Evolutionary conservation across 495 filamentous ascomycete species (phyloP), one percentile per base, ranked within the genome.

Genomic region (Penicillium simplicissimum): DNA sequence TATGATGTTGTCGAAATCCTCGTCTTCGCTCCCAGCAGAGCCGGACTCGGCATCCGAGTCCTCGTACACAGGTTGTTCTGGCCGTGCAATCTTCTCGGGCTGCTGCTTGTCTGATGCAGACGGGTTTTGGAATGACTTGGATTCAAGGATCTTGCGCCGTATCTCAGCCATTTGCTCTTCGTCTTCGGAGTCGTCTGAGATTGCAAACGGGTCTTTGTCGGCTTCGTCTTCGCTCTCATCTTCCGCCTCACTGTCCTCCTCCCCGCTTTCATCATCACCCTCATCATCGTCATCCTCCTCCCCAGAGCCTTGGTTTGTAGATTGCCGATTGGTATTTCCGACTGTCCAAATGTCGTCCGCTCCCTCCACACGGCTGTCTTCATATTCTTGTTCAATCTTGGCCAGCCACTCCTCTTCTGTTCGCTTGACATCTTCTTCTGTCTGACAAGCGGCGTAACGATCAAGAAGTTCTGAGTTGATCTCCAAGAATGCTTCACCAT

Each of bases 81-180:
- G 85, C 14, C 82, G 73, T 4, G 85, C 68, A 57, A 90, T 85
- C 23, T 79, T 86, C 64, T 86, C 83, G 1, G 79, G 81, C 34
- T 81, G 69, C 19, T 73, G 74, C 54, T 84, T 85, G 52, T 85
- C 84, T 49, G 78, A 68, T 52, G 73, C 75, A 28, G 72, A 68
- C 14, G 80, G 85, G 64, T 91, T 90, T 42, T 89, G 79, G 64
- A 97, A 98, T 0, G 90, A 82, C 64, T 93, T 96, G 4, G 94
- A 97, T 2, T 84, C 87, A 3, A 98, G 81, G 21, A 97, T 90
- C 65, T 89, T 88, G 42, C 86, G 86, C 40, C 95, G 81, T 31
- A 98, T 86, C 64, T 95, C 92, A 42, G 91, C 93, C 90, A 97
- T 97, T 69, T 96, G 90, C 49, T 91, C 90, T 66, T 96, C 90